phyloP scores from a whole-genome alignment of 179 eudicot genomes.

The Beta lomatogona region DNA sequence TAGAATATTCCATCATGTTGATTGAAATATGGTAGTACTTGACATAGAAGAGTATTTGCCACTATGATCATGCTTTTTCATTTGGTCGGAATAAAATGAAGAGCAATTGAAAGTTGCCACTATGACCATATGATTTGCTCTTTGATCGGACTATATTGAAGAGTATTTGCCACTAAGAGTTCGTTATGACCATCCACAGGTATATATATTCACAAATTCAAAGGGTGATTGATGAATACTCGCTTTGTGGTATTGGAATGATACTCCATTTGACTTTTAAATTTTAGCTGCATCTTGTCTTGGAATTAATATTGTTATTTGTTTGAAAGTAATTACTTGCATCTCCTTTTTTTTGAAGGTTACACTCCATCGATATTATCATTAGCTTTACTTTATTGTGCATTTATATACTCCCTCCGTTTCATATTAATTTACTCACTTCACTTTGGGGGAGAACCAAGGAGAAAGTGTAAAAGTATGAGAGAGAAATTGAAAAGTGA shows the following conservation, averaged over 20 bases:
- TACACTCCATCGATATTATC: no score
- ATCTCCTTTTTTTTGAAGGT: no score
- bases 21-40: not conserved
- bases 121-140: not conserved
- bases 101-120: not conserved
- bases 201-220: not conserved
- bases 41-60: not conserved
- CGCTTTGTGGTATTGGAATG: not conserved
- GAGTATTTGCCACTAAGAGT: not conserved
- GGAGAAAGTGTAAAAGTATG: no score
- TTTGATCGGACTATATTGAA: not conserved
- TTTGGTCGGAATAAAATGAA: not conserved
- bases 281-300: no score
- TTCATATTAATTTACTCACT: no score
- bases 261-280: not conserved
- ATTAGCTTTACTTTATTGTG: no score
- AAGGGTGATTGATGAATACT: conserved; percentile 3
- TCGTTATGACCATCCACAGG: not conserved
- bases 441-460: no score
- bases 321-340: no score
- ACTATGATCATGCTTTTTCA: not conserved
- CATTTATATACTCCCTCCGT: no score
- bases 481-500: no score
- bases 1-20: not conserved
- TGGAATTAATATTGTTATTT: no score